phyloP scores from a whole-genome alignment of 805 yeast genomes.

The Sugiyamaella boreocaroliniensis region DNA sequence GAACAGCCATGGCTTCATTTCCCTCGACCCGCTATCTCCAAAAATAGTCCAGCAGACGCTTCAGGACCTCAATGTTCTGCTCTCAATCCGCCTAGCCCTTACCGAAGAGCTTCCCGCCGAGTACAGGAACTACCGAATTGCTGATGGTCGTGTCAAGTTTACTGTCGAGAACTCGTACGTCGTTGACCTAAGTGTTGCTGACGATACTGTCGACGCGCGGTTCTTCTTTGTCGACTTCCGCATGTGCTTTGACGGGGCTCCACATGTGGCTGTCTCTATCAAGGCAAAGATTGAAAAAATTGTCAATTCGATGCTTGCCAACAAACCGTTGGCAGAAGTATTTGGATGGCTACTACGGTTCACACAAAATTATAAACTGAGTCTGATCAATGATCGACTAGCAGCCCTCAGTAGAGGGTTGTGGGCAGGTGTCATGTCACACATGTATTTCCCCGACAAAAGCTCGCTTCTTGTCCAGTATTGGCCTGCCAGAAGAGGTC shows the following conservation, averaged over 20 bases:
- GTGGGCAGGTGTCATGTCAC: conserved; percentile 58
- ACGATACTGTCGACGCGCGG: conserved; percentile 54
- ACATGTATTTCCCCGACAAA: conserved; percentile 48
- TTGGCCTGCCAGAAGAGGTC: conserved; percentile 51
- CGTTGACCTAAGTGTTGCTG: conserved; percentile 71
- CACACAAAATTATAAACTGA: conserved; percentile 57
- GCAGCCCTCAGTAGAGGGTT: conserved; percentile 42
- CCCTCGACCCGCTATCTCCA: conserved; percentile 45
- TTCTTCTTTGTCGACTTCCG: conserved; percentile 74
- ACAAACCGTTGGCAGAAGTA: conserved; percentile 44
- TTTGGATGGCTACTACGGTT: conserved; percentile 53
- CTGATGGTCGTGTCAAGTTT: conserved; percentile 71
- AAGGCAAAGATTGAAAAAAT: conserved; percentile 45
- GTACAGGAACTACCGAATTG: conserved; percentile 56
- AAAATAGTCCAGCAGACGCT: conserved; percentile 54
- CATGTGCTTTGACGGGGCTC: conserved; percentile 41
- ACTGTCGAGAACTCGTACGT: conserved; percentile 59
- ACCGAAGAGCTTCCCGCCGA: conserved; percentile 51
- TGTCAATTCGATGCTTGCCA: conserved; percentile 47
- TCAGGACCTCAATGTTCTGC: conserved; percentile 59
- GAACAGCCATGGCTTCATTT: conserved; percentile 54
- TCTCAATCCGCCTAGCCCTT: conserved; percentile 70
- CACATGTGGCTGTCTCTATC: conserved; percentile 31
- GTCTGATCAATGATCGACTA: conserved; percentile 53
- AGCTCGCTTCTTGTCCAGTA: conserved; percentile 52